Conservation (phyloP, 345 rosid species). For the Bruguiera sexangula region DNA sequence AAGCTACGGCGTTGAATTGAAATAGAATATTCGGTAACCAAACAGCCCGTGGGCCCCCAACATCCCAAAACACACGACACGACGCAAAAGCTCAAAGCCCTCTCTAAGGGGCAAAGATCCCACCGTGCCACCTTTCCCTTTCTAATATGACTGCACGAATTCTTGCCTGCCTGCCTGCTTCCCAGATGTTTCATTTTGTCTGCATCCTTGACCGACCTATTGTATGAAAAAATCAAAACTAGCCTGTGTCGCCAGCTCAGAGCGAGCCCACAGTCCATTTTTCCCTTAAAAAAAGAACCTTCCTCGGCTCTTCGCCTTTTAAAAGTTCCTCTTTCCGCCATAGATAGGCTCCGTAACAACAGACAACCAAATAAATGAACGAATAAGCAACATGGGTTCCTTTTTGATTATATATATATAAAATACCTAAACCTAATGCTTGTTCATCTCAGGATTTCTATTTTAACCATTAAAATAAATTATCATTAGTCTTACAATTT, state of each 20-base stretch:
- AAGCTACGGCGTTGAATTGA: slow-evolving; percentile 18
- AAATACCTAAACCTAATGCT: neutral
- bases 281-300: too few relatives aligned
- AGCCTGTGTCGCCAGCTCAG: neutral
- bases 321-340: too few relatives aligned
- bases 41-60: neutral
- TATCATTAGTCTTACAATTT: neutral
- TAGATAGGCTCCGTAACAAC: too few relatives aligned
- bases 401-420: too few relatives aligned
- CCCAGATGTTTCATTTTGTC: neutral
- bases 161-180: neutral
- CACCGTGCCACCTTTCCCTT: neutral
- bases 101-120: neutral
- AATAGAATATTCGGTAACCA: slow-evolving; percentile 15
- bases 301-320: too few relatives aligned
- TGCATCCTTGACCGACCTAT: slow-evolving; percentile 1
- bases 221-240: too few relatives aligned
- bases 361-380: too few relatives aligned
- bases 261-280: neutral
- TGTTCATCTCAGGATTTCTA: neutral
- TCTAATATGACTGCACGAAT: neutral
- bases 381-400: too few relatives aligned
- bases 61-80: neutral
- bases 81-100: neutral
- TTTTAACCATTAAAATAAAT: neutral